Evolutionary conservation across 805 yeast genomes (phyloP), one percentile per base, ranked within the genome.

Genomic region (Maudiozyma barnettii): DNA sequence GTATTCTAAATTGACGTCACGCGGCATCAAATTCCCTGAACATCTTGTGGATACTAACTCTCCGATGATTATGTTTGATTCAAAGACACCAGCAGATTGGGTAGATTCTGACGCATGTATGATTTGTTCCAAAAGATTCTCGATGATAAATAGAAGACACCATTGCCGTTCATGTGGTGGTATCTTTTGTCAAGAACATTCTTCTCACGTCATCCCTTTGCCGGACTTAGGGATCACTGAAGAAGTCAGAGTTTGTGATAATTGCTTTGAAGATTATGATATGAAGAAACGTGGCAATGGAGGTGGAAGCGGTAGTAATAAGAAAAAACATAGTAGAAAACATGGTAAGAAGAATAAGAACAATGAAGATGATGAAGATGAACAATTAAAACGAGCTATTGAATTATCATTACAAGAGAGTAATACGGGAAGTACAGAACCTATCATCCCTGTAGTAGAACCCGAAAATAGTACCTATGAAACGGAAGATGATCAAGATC

Each of bases 101-200:
- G 82, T 85, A 20, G 99, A 93, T 59, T 84, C 90, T 10, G 95
- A 88, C 56, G 87, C 87, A 3, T 93, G 99, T 65, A 90, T 93
- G 97, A 79, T 87, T 47, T 88, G 97, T 55, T 88, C 95, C 45
- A 78, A 74, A 39, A 69, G 81, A 14, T 93, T 93, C 60, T 72
- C 93, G 1, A 75, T 91, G 61, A 69, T 90, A 50, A 89, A 86
- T 63, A 75, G 99, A 59, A 89, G 91, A 63, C 99, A 93, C 64
- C 99, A 93, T 66, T 93, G 99, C 65, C 76, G 99, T 45, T 84
- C 95, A 45, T 93, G 99, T 68, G 99, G 99, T 21, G 97, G 97
- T 3, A 96, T 88, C 0, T 91, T 76, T 60, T 82, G 95, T 64
- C 90, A 85, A 53, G 75, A 78, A 5, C 95, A 95, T 65, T 87